These are phyloP conservation scores for Colletotrichum siamense DNA, from an alignment of 2,329 filamentous ascomycete species.

Conservation along the genomic window DNA sequence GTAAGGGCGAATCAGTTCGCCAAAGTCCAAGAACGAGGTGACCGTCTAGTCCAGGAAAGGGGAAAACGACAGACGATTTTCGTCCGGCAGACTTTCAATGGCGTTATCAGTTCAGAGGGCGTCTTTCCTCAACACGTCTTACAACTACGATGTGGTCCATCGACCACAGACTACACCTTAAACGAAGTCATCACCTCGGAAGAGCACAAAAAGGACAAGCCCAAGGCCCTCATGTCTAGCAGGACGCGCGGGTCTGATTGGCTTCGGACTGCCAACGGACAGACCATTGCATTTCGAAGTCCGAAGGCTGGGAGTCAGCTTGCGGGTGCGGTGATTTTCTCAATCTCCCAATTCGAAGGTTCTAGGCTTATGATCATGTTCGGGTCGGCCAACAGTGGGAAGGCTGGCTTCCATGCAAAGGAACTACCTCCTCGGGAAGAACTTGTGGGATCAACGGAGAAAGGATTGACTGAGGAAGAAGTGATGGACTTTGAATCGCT, in stretches of 20 bases:
- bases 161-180: neutral
- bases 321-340: neutral
- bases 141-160: neutral
- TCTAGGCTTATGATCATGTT: neutral
- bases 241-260: neutral
- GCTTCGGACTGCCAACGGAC: neutral
- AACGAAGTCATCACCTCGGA: neutral
- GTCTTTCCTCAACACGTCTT: neutral
- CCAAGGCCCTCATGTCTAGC: neutral
- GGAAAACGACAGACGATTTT: neutral
- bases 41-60: rapidly evolving
- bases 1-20: neutral
- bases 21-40: neutral
- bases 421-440: neutral
- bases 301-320: neutral
- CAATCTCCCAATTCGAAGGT: neutral
- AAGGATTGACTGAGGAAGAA: neutral
- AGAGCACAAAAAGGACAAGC: neutral
- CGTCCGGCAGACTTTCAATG: neutral
- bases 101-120: neutral
- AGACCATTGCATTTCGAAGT: neutral
- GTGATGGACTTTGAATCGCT: neutral
- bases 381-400: neutral
- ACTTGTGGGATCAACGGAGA: neutral
- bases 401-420: neutral